Base-by-base conservation (phyloP, 139 green algal genomes). In the Tetradesmus lagerheimii region DNA sequence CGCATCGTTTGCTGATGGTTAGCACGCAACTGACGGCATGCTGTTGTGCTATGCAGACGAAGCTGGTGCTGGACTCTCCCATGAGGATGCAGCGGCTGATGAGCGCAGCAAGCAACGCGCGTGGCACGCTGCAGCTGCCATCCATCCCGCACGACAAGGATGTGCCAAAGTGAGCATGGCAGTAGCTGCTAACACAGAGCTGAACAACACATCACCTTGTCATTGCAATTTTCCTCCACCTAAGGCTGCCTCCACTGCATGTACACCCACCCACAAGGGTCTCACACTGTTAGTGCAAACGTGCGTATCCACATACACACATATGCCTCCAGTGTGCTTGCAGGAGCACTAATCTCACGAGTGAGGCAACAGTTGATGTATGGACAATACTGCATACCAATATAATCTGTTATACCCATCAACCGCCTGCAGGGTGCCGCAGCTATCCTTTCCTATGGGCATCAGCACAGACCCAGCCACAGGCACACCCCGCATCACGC, bases 1-100 rank as follows among this genome's bases (percentile, higher is more conserved):
- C 41, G 71, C 29, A 79, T 39, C 4, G n/a, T 15, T 38, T 6
- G 25, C 29, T n/a, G n/a, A n/a, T n/a, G n/a, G n/a, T n/a, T n/a
- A n/a, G n/a, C n/a, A 41, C 67, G 18, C 29, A 9, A 38, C 67
- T 23, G 2, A 37, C 0, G 6, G 25, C 25, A 2, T 35, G 25
- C 25, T 84, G 41, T 62, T 37, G 39, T 16, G 14, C 66, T 37
- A 64, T 64, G 64, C 83, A 88, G 83, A 66, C 83, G 0, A 88
- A 88, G 64, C 64, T 88, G 62, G 64, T 88, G 83, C 83, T 88
- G 62, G 83, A 88, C n/a, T 88, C 83, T 2, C 83, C 83, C 16
- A 50, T 77, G n/a, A 62, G 83, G 27, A 88, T 88, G 83, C 83
- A 88, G 64, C 83, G 83, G 29, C 41, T 88, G 25, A 88, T 88